phyloP scores from a whole-genome alignment of 2,329 filamentous ascomycete species.

The Coniosporium uncinatum region DNA sequence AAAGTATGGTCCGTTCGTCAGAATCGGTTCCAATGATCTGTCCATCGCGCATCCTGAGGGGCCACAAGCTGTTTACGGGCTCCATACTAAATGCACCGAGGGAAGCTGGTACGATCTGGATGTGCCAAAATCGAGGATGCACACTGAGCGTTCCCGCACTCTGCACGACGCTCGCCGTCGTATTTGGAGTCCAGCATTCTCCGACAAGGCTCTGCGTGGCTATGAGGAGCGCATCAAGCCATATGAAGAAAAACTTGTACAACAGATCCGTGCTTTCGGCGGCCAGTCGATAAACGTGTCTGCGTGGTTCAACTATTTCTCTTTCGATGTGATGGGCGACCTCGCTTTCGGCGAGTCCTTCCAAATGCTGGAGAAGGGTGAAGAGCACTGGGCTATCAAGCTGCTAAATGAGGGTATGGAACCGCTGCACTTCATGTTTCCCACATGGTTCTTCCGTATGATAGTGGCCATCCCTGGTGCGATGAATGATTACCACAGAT shows the following conservation, averaged over 20 bases:
- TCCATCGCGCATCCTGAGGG: conserved; percentile 27
- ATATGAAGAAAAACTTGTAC: conserved; percentile 26
- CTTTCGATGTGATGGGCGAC: conserved; percentile 12
- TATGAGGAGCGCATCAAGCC: conserved; percentile 30
- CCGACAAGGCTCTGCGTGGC: conserved; percentile 29
- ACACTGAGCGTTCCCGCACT: conserved; percentile 25
- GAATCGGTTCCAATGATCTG: conserved; percentile 25
- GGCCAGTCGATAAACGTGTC: conserved; percentile 16
- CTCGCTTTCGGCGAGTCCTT: conserved; percentile 10
- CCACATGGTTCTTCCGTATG: conserved; percentile 1
- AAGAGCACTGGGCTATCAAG: conserved; percentile 8
- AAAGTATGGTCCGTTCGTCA: conserved; percentile 25
- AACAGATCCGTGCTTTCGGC: conserved; percentile 14
- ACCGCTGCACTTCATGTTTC: conserved; percentile 1
- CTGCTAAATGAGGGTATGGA: conserved; percentile 4
- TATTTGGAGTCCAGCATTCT: conserved; percentile 34
- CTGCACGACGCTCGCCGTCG: conserved; percentile 30
- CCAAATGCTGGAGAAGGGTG: conserved; percentile 9
- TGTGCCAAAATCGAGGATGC: conserved; percentile 26
- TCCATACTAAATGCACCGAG: conserved; percentile 30
- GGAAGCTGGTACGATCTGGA: conserved; percentile 30
- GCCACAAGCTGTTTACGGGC: conserved; percentile 28
- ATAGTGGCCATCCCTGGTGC: not conserved
- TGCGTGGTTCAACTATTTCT: conserved; percentile 18
- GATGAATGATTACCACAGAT: not conserved